Percentiles rank a stretch among this genome's conserved stretches.
phyloP scores from a whole-genome alignment of 352 stramenopile species.

The Phytophthora kernoviae region DNA sequence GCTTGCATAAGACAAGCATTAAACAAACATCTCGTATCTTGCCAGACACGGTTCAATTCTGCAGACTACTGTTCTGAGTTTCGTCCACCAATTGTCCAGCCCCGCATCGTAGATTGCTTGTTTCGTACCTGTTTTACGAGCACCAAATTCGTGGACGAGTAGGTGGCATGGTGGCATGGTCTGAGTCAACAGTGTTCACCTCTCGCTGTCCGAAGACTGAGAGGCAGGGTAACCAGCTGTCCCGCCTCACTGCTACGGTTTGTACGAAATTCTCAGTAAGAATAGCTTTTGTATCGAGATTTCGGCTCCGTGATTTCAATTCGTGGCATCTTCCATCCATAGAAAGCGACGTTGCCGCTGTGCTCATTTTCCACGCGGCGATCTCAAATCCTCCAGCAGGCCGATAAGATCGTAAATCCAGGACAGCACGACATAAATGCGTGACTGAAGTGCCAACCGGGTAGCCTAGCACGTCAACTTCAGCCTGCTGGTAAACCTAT shows the following conservation, averaged over 20 bases:
- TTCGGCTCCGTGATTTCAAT: too few relatives aligned
- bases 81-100: neutral
- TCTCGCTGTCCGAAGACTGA: neutral
- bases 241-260: constrained; percentile 1
- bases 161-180: too few relatives aligned
- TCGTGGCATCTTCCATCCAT: too few relatives aligned
- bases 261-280: too few relatives aligned
- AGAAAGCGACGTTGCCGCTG: too few relatives aligned
- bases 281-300: too few relatives aligned
- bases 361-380: neutral
- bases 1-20: neutral
- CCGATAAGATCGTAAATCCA: constrained; percentile 25
- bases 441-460: neutral
- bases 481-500: neutral
- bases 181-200: neutral
- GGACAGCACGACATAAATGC: constrained; percentile 9
- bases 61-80: too few relatives aligned
- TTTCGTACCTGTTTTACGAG: neutral
- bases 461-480: neutral
- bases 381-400: constrained; percentile 12
- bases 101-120: neutral
- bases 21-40: neutral
- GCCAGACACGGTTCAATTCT: too few relatives aligned
- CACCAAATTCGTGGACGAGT: neutral
- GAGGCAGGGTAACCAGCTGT: neutral